Base-by-base conservation (phyloP, 306 rosid genomes). In the Vigna trinervia region DNA sequence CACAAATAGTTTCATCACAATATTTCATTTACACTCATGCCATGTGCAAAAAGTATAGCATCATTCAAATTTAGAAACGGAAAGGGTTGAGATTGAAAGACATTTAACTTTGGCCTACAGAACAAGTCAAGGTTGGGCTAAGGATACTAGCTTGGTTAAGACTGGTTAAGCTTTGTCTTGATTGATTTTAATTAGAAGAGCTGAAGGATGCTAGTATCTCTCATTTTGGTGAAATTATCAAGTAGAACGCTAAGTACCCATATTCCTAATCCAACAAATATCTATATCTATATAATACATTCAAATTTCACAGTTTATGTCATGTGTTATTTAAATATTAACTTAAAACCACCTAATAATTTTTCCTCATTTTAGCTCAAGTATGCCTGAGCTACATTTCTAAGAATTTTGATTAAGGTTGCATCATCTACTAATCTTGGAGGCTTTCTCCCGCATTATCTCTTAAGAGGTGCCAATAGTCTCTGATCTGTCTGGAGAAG, bases 401-500 rank as follows among this genome's bases (percentile, higher is more conserved):
- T 3, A 23, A 34, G 15, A 23, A 23, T 57, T 57, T 34, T 22
- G 62, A 56, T 56, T 9, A 56, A 56, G 15, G 34, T 22, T 56
- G 34, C 11, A 56, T 56, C 15, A 22, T 22, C 14, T 56, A 56
- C 12, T 54, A 20, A 53, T 53, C 26, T 20, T 19, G 60, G 61
- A 56, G 61, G 61, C 32, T 22, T 56, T 22, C 15, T 10, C 38
- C 63, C 17, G 13, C 38, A 26, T 58, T 26, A 11, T 23, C 62
- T 22, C n/a, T 5, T 19, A 2, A 12, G 20, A 61, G 22, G 22
- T 61, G 59, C 60, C 32, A 65, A 39, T 30, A 53, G 9, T 43
- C 39, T 69, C 34, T 45, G 28, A 53, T 78, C 4, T 69, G 26
- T 58, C 57, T 53, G 67, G 39, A 38, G 48, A 58, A 23, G 36